These are phyloP conservation scores for Pseudoturritis turrita DNA, from an alignment of 345 rosid genomes.

Conservation along the genomic window DNA sequence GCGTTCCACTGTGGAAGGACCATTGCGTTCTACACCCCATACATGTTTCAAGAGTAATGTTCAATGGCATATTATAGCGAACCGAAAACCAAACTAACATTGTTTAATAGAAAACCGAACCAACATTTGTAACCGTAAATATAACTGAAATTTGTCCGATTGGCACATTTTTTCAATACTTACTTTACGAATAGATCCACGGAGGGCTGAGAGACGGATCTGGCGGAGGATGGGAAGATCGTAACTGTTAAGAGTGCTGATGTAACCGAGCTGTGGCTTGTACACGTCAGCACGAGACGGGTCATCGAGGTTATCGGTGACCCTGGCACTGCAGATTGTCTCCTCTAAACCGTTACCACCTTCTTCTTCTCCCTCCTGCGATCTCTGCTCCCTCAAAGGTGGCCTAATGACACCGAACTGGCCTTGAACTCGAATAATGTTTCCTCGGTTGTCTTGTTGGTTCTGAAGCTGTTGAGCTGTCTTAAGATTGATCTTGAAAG, in stretches of 20 bases:
- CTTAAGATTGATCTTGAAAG: slow-evolving; percentile 37
- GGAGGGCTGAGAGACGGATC: slow-evolving; percentile 57
- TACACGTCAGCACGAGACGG: slow-evolving; percentile 51
- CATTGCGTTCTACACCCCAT: slow-evolving; percentile 44
- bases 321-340: slow-evolving; percentile 45
- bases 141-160: too few relatives aligned
- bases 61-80: too few relatives aligned
- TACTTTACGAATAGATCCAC: slow-evolving; percentile 42
- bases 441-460: slow-evolving; percentile 44
- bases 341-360: slow-evolving; percentile 52
- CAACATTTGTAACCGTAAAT: too few relatives aligned
- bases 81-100: neutral
- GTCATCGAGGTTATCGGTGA: slow-evolving; percentile 38
- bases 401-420: slow-evolving; percentile 41
- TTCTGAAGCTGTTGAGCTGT: slow-evolving; percentile 40
- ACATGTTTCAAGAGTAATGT: neutral
- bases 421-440: slow-evolving; percentile 45
- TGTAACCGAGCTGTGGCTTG: slow-evolving; percentile 56
- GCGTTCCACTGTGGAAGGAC: slow-evolving; percentile 62
- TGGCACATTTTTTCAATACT: neutral
- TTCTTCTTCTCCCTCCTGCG: neutral
- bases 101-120: too few relatives aligned
- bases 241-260: slow-evolving; percentile 46
- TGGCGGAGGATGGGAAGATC: slow-evolving; percentile 50
- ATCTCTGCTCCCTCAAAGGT: slow-evolving; percentile 28